Conservation (phyloP, 2,329 filamentous ascomycete genomes). For the Pestalotiopsis sp. region DNA sequence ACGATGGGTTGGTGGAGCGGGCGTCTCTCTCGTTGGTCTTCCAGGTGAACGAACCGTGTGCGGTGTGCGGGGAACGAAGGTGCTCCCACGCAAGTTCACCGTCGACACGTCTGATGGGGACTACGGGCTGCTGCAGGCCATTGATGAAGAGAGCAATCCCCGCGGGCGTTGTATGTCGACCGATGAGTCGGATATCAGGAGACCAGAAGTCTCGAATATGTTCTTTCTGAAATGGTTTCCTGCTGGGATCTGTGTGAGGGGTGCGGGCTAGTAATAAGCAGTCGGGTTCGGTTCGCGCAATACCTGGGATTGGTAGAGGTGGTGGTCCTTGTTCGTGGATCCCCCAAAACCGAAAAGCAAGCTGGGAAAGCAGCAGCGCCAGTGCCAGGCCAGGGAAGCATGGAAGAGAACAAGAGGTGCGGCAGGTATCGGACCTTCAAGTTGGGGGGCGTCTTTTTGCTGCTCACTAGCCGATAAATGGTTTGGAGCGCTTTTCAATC, state of each 20-base stretch:
- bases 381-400: background rate
- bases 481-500: background rate
- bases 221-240: background rate
- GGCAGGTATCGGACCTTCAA: background rate
- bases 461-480: background rate
- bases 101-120: conserved; percentile 40
- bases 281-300: background rate
- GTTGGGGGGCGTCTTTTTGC: background rate
- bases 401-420: background rate
- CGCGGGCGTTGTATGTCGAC: conserved; percentile 2
- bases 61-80: conserved; percentile 56
- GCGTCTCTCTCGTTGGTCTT: background rate
- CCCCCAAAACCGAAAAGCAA: background rate
- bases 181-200: background rate
- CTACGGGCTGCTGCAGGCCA: conserved; percentile 61
- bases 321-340: background rate
- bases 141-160: conserved; percentile 37
- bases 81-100: conserved; percentile 60
- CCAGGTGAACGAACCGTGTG: conserved; percentile 28
- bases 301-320: background rate
- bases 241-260: conserved; percentile 1
- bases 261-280: conserved; percentile 2
- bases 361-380: background rate
- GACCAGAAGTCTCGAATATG: background rate
- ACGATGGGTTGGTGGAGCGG: background rate